phyloP scores from a whole-genome alignment of 805 yeast genomes.

The Teunomyces kruisii region DNA sequence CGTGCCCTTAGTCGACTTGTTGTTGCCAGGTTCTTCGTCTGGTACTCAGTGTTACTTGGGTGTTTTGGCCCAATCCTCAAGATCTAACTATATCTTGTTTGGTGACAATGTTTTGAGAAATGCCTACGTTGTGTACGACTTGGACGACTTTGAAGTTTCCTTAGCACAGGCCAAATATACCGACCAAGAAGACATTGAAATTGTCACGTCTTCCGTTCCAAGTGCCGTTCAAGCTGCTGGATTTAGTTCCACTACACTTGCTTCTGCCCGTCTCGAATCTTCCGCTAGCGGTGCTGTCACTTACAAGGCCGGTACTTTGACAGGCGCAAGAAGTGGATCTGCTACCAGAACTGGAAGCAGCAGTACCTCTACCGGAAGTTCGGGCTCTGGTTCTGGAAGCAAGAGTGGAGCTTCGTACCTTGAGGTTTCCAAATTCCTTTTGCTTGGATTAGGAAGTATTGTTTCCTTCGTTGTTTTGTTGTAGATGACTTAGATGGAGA shows the following conservation, averaged over 20 bases:
- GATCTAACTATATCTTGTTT: slow-evolving; percentile 36
- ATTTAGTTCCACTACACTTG: slow-evolving; percentile 39
- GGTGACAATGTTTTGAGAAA: slow-evolving; percentile 68
- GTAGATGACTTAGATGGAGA: background rate
- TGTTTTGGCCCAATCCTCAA: slow-evolving; percentile 11
- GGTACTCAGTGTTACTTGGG: slow-evolving; percentile 17
- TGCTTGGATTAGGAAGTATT: background rate
- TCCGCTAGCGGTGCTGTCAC: background rate
- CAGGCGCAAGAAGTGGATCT: background rate
- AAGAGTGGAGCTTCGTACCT: background rate
- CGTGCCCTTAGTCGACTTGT: slow-evolving; percentile 43
- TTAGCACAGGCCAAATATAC: slow-evolving; percentile 35
- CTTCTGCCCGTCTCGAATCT: background rate
- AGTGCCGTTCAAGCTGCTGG: slow-evolving; percentile 47
- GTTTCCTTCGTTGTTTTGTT: background rate
- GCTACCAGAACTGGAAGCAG: background rate
- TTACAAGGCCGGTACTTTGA: background rate
- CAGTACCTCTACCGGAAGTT: background rate
- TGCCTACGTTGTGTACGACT: slow-evolving; percentile 64
- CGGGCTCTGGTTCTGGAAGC: background rate
- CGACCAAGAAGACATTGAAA: slow-evolving; percentile 43
- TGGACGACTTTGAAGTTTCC: slow-evolving; percentile 56
- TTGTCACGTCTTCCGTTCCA: slow-evolving; percentile 48
- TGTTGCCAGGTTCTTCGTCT: slow-evolving; percentile 13
- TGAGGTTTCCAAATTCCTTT: background rate